Percentiles rank a stretch among this genome's conserved stretches.
phyloP scores from a whole-genome alignment of 306 rosid species.

The Gleditsia sinensis region DNA sequence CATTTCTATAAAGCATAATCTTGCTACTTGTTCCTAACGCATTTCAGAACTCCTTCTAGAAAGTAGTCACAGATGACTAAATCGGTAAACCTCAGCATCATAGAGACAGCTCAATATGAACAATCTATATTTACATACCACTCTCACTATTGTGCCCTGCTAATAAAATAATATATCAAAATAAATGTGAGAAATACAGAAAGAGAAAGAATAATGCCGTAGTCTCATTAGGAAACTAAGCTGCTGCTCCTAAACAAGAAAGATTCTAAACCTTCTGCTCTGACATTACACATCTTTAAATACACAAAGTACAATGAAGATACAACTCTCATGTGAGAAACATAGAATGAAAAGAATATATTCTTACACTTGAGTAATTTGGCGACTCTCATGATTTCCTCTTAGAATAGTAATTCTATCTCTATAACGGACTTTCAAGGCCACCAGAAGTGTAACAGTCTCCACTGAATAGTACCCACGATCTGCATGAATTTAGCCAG shows the following conservation, averaged over 20 bases:
- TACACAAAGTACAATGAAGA: not conserved
- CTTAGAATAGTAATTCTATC: constrained; percentile 95
- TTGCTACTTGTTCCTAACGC: not conserved
- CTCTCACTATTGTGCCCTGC: not conserved
- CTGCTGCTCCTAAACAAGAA: constrained; percentile 3
- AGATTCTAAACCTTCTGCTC: constrained; percentile 22
- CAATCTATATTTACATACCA: not conserved
- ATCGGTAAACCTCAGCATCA: not conserved
- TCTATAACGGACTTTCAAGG: constrained; percentile 92
- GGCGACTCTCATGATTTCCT: constrained; percentile 98
- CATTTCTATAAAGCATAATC: constrained; percentile 46
- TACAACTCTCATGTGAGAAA: constrained; percentile 22
- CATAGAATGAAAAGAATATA: constrained; percentile 15
- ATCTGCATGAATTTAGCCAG: constrained; percentile 53
- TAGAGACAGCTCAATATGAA: constrained; percentile 4
- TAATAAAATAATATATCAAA: not conserved
- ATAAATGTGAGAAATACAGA: not conserved
- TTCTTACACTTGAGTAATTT: constrained; percentile 98
- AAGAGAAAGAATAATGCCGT: constrained; percentile 6
- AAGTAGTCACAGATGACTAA: not conserved
- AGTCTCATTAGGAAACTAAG: constrained; percentile 1
- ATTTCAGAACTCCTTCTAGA: constrained; percentile 8
- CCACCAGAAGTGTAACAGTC: constrained; percentile 94
- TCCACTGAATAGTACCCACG: constrained; percentile 83
- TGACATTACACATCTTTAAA: not conserved